Evolutionary conservation across 1,284 basidiomycete species (phyloP).

Genomic region (Sphagnurus paluster): DNA sequence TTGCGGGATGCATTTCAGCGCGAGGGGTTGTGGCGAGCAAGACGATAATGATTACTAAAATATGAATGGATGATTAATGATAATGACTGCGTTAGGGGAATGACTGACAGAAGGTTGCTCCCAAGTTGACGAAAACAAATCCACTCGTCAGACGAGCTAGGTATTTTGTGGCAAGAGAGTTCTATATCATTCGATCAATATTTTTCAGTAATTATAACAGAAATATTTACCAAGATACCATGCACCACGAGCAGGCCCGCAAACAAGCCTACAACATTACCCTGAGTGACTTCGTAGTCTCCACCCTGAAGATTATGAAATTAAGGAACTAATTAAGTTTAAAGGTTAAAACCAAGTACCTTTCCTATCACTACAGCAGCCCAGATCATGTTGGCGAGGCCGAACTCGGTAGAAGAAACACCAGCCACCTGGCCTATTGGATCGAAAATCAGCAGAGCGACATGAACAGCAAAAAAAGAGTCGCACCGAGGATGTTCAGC

Average conservation of each 20-base stretch:
- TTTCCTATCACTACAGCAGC: constrained; percentile 66
- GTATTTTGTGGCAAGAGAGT: constrained; percentile 80
- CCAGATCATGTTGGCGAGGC: constrained; percentile 88
- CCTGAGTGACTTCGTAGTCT: constrained; percentile 52
- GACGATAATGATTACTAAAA: constrained; percentile 80
- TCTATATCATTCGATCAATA: constrained; percentile 38
- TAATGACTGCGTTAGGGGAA: constrained; percentile 7
- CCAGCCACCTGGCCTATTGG: constrained; percentile 76
- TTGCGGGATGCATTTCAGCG: constrained; percentile 77
- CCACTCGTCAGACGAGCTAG: constrained; percentile 77
- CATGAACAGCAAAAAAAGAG: constrained; percentile 15
- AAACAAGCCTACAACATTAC: constrained; percentile 78
- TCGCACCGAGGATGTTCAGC: constrained; percentile 81
- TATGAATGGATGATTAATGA: background rate
- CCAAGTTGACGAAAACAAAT: constrained; percentile 89
- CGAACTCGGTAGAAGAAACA: constrained; percentile 86
- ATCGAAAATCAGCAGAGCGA: background rate
- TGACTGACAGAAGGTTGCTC: constrained; percentile 58
- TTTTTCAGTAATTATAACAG: background rate
- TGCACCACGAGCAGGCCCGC: constrained; percentile 72
- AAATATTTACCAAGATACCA: constrained; percentile 55
- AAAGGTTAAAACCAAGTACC: constrained; percentile 27
- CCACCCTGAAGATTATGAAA: constrained; percentile 35
- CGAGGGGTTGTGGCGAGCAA: constrained; percentile 79
- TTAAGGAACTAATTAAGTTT: background rate